Evolutionary conservation across 768 basidiomycete genomes (phyloP).

Genomic region (Megacollybia marginata): DNA sequence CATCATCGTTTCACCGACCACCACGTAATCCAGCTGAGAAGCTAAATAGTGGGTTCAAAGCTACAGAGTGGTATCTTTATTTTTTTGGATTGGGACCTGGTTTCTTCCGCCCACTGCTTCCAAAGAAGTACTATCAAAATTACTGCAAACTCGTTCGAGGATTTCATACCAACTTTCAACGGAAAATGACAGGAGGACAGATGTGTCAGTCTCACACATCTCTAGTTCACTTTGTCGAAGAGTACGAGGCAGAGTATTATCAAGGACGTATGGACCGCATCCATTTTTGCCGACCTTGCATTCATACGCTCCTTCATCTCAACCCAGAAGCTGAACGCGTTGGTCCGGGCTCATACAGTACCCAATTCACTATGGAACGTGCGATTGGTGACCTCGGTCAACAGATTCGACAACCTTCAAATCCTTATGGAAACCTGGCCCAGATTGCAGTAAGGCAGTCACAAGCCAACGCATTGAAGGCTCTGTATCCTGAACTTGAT

Average conservation of each 20-base stretch:
- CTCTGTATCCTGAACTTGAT: slow-evolving; percentile 4
- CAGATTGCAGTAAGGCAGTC: slow-evolving; percentile 12
- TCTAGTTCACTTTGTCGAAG: slow-evolving; percentile 15
- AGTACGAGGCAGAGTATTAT: slow-evolving; percentile 22
- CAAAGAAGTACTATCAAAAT: slow-evolving; percentile 11
- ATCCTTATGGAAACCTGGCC: slow-evolving; percentile 19
- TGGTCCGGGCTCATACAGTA: slow-evolving; percentile 14
- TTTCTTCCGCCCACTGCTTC: slow-evolving; percentile 14
- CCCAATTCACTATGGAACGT: slow-evolving; percentile 23
- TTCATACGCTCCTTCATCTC: slow-evolving; percentile 22
- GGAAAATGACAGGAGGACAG: slow-evolving; percentile 7
- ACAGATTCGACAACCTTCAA: slow-evolving; percentile 17
- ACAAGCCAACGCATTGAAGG: slow-evolving; percentile 11
- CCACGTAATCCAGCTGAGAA: slow-evolving; percentile 26
- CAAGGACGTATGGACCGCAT: slow-evolving; percentile 13
- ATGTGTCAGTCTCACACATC: slow-evolving; percentile 9
- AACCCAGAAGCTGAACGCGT: slow-evolving; percentile 11
- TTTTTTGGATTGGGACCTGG: slow-evolving; percentile 19
- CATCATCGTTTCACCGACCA: slow-evolving; percentile 18
- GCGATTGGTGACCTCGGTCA: slow-evolving; percentile 19
- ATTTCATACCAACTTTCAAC: slow-evolving; percentile 15
- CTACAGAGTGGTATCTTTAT: slow-evolving; percentile 20
- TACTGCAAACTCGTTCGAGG: slow-evolving; percentile 18
- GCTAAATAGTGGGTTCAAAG: slow-evolving; percentile 23
- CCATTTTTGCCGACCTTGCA: slow-evolving; percentile 20